Evolutionary conservation across 1,284 basidiomycete genomes (phyloP).

Genomic region (Ganoderma sp.): DNA sequence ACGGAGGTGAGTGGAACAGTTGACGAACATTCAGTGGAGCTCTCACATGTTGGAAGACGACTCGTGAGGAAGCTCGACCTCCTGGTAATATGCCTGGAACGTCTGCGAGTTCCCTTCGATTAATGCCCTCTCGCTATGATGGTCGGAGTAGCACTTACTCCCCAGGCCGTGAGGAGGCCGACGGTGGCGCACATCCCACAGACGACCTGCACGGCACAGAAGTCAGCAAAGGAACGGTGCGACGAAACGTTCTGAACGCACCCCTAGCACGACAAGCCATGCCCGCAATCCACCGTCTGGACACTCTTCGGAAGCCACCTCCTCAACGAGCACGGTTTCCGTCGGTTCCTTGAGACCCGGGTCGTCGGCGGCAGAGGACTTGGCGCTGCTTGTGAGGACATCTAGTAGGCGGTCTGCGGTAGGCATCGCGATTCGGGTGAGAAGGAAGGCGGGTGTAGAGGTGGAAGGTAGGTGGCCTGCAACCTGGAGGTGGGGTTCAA

Average conservation of each 20-base stretch:
- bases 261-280: not conserved
- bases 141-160: not conserved
- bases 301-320: not conserved
- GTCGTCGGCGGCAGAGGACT: not conserved
- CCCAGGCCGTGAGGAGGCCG: not conserved
- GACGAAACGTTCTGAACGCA: not conserved
- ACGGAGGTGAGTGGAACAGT: not conserved
- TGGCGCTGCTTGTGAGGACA: not conserved
- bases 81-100: conserved; percentile 9
- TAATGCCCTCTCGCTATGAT: not conserved
- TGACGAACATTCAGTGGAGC: not conserved
- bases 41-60: conserved; percentile 6
- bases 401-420: not conserved
- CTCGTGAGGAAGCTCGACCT: not conserved
- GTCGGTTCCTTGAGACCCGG: not conserved
- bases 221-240: not conserved
- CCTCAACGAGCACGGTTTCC: not conserved
- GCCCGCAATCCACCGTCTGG: not conserved
- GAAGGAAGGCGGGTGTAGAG: not conserved
- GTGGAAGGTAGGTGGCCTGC: not conserved
- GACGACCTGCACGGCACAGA: not conserved
- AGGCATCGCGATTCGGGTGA: not conserved
- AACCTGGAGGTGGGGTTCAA: not conserved
- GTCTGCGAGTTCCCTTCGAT: not conserved
- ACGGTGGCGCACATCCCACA: conserved; percentile 4